Evolutionary conservation across 2,329 filamentous ascomycete species (phyloP).

Genomic region (Colletotrichum lentis): DNA sequence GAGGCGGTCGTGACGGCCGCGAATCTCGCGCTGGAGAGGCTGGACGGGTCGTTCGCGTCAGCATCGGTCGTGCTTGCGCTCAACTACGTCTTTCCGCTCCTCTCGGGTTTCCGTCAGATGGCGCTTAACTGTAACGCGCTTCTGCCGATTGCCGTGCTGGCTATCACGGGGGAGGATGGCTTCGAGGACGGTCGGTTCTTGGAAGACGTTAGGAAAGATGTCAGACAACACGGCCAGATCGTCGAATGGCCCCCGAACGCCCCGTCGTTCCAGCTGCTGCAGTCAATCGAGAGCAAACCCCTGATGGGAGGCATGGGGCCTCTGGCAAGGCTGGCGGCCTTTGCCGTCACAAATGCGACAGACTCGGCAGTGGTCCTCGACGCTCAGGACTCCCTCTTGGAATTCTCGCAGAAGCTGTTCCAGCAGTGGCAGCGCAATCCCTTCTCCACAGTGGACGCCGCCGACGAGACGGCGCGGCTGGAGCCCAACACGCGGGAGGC

Average conservation of each 20-base stretch:
- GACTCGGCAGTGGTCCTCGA: conserved; percentile 57
- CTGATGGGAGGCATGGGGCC: conserved; percentile 73
- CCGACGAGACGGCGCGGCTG: conserved; percentile 70
- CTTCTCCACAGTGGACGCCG: conserved; percentile 74
- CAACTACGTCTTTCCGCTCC: conserved; percentile 77
- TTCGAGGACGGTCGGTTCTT: conserved; percentile 81
- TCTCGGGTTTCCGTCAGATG: conserved; percentile 67
- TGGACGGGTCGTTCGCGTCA: conserved; percentile 53
- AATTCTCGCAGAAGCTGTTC: conserved; percentile 71
- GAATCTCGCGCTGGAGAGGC: conserved; percentile 74
- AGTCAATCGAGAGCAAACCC: conserved; percentile 66
- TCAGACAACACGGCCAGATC: conserved; percentile 62
- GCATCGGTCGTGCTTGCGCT: conserved; percentile 73
- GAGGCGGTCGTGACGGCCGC: conserved; percentile 76
- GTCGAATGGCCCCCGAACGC: conserved; percentile 72
- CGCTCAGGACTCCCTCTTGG: conserved; percentile 68
- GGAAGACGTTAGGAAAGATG: conserved; percentile 71
- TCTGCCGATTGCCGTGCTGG: conserved; percentile 73
- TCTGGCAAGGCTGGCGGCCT: conserved; percentile 70
- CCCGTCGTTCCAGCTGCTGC: conserved; percentile 67
- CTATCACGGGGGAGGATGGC: conserved; percentile 75
- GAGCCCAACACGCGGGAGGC: conserved; percentile 70
- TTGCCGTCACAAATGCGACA: conserved; percentile 65
- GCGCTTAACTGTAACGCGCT: conserved; percentile 73
- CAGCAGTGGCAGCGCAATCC: conserved; percentile 79